Conservation (phyloP, 768 basidiomycete species). For the Russula compacta region DNA sequence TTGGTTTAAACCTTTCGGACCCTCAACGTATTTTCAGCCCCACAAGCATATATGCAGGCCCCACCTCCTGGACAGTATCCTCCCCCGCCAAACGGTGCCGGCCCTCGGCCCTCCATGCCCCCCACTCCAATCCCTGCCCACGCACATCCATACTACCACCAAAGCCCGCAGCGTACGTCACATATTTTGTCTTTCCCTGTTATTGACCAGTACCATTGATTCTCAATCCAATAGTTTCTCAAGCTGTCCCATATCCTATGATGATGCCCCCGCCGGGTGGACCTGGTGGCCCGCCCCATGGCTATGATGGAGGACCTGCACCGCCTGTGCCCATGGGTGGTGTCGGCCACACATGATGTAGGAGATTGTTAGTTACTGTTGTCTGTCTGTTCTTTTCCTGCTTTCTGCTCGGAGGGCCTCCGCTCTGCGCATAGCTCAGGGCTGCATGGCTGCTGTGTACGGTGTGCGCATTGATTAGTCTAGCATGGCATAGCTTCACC, state of each 20-base stretch:
- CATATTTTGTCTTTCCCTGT: constrained; percentile 17
- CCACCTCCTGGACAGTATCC: constrained; percentile 72
- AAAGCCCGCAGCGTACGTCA: constrained; percentile 73
- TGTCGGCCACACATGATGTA: constrained; percentile 46
- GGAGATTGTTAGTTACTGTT: constrained; percentile 2
- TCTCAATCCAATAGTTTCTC: constrained; percentile 48
- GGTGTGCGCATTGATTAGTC: background rate
- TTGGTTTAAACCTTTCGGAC: background rate
- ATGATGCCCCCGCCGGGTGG: constrained; percentile 81
- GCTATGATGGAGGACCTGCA: constrained; percentile 62
- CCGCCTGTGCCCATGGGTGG: constrained; percentile 73
- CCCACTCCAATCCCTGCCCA: constrained; percentile 83
- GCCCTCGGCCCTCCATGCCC: constrained; percentile 82
- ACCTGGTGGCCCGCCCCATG: constrained; percentile 55
- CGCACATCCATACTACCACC: constrained; percentile 82
- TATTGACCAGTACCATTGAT: constrained; percentile 6
- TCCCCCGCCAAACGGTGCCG: constrained; percentile 68
- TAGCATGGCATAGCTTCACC: constrained; percentile 1
- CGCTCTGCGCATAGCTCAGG: background rate
- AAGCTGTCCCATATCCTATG: constrained; percentile 83
- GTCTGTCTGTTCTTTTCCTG: constrained; percentile 11
- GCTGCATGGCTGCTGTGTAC: constrained; percentile 1
- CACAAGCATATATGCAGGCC: constrained; percentile 71
- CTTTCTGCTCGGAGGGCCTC: constrained; percentile 10
- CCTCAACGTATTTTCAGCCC: constrained; percentile 32